phyloP scores from a whole-genome alignment of 192 early-diverging fungal species.

The Oehlia diaphana region DNA sequence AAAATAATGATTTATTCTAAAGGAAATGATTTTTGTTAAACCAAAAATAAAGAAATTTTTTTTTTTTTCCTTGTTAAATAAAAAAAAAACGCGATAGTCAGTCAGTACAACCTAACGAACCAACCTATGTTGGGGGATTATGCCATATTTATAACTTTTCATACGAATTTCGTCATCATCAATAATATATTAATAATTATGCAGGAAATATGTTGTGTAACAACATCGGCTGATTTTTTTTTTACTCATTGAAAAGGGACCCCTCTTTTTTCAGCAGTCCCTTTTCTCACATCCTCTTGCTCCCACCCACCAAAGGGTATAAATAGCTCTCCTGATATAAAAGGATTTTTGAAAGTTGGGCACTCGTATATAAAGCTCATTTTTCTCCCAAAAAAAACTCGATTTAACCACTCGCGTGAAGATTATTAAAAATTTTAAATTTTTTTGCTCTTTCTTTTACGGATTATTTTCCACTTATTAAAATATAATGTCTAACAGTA shows the following conservation, averaged over 20 bases:
- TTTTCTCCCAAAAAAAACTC: background rate
- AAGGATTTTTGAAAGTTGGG: background rate
- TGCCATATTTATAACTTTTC: no score
- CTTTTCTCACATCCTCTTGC: background rate
- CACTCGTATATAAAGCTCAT: background rate
- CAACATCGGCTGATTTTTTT: background rate
- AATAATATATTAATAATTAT: no score
- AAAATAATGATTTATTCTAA: background rate
- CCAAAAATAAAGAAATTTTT: no score
- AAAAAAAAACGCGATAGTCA: no score
- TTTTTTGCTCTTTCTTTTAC: background rate
- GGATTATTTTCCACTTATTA: background rate
- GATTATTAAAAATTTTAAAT: background rate
- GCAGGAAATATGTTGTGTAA: background rate
- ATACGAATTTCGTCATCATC: no score
- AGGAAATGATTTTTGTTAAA: no score
- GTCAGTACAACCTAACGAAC: no score
- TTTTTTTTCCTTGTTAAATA: no score
- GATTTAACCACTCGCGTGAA: background rate
- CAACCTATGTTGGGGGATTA: no score
- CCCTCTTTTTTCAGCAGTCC: background rate
- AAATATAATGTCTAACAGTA: background rate
- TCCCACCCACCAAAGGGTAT: background rate
- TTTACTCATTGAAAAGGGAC: background rate
- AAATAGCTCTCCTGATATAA: constrained; percentile 5